Evolutionary conservation across 78 protist genomes (phyloP).

Genomic region (Ministeria vibrans): DNA sequence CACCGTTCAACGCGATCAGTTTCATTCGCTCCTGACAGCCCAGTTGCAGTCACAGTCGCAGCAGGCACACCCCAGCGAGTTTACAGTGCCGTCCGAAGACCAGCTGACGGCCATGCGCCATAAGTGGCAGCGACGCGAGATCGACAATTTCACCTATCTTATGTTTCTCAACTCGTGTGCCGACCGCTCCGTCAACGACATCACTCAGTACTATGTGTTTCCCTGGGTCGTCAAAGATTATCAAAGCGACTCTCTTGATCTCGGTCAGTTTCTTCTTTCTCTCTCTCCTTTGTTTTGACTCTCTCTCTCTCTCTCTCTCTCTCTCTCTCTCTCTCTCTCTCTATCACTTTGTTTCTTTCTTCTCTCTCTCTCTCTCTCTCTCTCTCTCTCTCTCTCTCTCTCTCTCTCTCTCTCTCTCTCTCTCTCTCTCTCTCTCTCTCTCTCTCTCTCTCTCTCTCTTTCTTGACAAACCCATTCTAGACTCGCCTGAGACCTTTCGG

Average conservation of each 20-base stretch:
- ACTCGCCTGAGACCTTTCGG: slow-evolving; percentile 44
- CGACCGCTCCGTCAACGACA: slow-evolving; percentile 75
- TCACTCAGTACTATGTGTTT: slow-evolving; percentile 83
- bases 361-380: too few relatives aligned
- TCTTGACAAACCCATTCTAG: background rate
- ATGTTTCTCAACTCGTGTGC: slow-evolving; percentile 73
- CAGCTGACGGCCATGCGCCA: too few relatives aligned
- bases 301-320: too few relatives aligned
- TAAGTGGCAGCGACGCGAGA: slow-evolving; percentile 67
- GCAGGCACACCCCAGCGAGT: too few relatives aligned
- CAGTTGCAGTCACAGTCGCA: too few relatives aligned
- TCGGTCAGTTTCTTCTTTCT: too few relatives aligned
- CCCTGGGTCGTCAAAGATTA: slow-evolving; percentile 73
- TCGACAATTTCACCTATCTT: slow-evolving; percentile 81
- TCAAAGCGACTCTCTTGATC: slow-evolving; percentile 22
- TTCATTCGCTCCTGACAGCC: background rate
- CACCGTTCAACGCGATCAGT: slow-evolving; percentile 8
- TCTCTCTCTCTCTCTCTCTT: background rate
- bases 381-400: background rate
- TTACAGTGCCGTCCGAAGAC: too few relatives aligned
- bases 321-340: too few relatives aligned
- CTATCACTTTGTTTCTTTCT: too few relatives aligned
- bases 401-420: background rate
- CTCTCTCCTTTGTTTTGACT: too few relatives aligned
- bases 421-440: background rate